Percentiles rank a stretch among this genome's conserved stretches.
Evolutionary conservation across 2,329 filamentous ascomycete genomes (phyloP).

Genomic region (Alternaria rosae): DNA sequence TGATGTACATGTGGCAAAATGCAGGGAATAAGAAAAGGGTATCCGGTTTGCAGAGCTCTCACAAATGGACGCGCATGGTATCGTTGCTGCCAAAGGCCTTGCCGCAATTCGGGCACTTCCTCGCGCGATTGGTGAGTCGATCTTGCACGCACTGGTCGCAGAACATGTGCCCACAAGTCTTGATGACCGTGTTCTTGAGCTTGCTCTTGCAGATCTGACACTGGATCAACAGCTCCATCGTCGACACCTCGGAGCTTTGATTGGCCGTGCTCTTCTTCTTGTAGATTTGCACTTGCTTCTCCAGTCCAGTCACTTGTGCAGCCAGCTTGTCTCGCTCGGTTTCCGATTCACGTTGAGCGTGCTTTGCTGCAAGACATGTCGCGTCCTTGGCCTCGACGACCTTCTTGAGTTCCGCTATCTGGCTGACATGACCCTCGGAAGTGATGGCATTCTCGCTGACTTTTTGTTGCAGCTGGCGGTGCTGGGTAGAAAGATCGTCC

Average conservation of each 20-base stretch:
- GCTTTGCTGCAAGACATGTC: slow-evolving; percentile 69
- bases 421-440: slow-evolving; percentile 75
- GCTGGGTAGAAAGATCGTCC: slow-evolving; percentile 72
- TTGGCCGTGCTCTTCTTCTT: slow-evolving; percentile 83
- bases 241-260: slow-evolving; percentile 81
- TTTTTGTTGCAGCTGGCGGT: slow-evolving; percentile 76
- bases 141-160: slow-evolving; percentile 91
- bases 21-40: slow-evolving; percentile 1
- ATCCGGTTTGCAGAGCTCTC: background rate
- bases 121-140: slow-evolving; percentile 84
- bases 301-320: slow-evolving; percentile 76
- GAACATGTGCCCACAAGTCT: slow-evolving; percentile 94
- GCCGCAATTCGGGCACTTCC: slow-evolving; percentile 95
- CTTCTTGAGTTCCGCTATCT: slow-evolving; percentile 78
- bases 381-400: slow-evolving; percentile 79
- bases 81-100: slow-evolving; percentile 91
- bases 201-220: slow-evolving; percentile 93
- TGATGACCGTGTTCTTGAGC: slow-evolving; percentile 93
- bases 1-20: slow-evolving; percentile 18
- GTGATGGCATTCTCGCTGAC: slow-evolving; percentile 73
- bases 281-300: slow-evolving; percentile 85
- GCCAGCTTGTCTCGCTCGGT: slow-evolving; percentile 81
- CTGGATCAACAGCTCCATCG: slow-evolving; percentile 79
- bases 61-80: slow-evolving; percentile 69
- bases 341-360: slow-evolving; percentile 66